phyloP scores from a whole-genome alignment of 176 grass and related monocot genomes.

The Musa acuminata region DNA sequence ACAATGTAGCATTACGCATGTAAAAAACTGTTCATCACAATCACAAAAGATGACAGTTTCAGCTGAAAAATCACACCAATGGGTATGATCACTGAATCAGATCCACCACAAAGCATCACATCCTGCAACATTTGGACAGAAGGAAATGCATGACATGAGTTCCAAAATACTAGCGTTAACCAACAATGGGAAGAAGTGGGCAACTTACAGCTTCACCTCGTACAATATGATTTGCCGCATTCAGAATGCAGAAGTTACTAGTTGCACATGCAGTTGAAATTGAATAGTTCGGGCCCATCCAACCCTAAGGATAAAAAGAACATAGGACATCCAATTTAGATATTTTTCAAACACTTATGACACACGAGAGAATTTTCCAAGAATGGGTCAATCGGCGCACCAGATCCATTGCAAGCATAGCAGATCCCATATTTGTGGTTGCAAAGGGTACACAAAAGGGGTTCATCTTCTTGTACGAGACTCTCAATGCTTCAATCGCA shows the following conservation, averaged over 20 bases:
- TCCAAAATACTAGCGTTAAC: not conserved
- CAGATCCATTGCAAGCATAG: constrained; percentile 99
- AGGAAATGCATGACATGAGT: not conserved
- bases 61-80: constrained; percentile 45
- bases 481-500: constrained; percentile 87
- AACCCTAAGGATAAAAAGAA: constrained; percentile 44
- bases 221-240: constrained; percentile 96
- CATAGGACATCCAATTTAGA: too few relatives aligned
- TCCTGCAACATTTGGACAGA: constrained; percentile 44
- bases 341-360: not conserved
- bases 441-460: constrained; percentile 98
- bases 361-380: constrained; percentile 5
- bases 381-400: constrained; percentile 24
- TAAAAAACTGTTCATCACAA: constrained; percentile 3
- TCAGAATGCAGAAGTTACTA: constrained; percentile 99
- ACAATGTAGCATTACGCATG: not conserved
- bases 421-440: constrained; percentile 99
- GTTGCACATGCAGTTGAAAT: constrained; percentile 99
- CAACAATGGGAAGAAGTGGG: constrained; percentile 7
- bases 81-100: constrained; percentile 88
- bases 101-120: constrained; percentile 99
- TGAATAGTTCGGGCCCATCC: constrained; percentile 99
- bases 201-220: constrained; percentile 82
- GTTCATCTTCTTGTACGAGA: constrained; percentile 99
- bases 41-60: constrained; percentile 3